Percentiles rank a stretch among this genome's conserved stretches.
These are phyloP conservation scores for Chrysanthemum makinoi DNA, from an alignment of 129 eudicot genomes.

Conservation along the genomic window DNA sequence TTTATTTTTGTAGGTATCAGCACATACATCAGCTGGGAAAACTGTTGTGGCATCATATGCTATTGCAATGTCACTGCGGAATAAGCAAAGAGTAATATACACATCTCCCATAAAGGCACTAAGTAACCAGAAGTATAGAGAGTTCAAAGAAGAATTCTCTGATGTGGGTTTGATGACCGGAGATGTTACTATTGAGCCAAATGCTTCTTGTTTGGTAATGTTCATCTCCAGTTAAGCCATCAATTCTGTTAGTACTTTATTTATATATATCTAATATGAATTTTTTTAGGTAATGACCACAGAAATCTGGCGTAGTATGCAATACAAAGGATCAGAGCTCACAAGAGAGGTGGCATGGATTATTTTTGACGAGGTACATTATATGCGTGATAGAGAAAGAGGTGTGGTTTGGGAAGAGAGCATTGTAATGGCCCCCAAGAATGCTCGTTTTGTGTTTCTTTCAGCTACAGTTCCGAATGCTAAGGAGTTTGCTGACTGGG, in stretches of 20 bases:
- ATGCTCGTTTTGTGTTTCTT: conserved; percentile 84
- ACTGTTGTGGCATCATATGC: conserved; percentile 94
- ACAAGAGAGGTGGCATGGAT: conserved; percentile 96
- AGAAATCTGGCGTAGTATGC: conserved; percentile 99
- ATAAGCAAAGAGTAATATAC: conserved; percentile 88
- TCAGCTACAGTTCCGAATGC: conserved; percentile 99
- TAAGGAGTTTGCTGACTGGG: conserved; percentile 99
- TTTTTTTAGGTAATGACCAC: conserved; percentile 91
- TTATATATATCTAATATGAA: not conserved
- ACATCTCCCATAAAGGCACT: conserved; percentile 98
- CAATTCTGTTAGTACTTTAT: not conserved
- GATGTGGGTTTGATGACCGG: conserved; percentile 99
- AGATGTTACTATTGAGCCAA: conserved; percentile 93
- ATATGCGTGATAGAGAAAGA: conserved; percentile 98
- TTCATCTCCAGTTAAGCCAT: not conserved
- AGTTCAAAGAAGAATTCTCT: conserved; percentile 93
- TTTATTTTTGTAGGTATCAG: conserved; percentile 64
- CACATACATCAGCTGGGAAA: conserved; percentile 99
- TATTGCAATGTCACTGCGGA: conserved; percentile 83
- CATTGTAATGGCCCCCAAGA: conserved; percentile 97
- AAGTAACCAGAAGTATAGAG: conserved; percentile 96
- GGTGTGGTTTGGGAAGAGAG: conserved; percentile 99
- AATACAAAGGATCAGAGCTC: conserved; percentile 95
- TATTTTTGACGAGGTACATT: conserved; percentile 97
- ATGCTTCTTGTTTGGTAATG: conserved; percentile 95